Evolutionary conservation across 306 rosid genomes (phyloP), one percentile per base, ranked within the genome.

Genomic region (Citrullus amarus): DNA sequence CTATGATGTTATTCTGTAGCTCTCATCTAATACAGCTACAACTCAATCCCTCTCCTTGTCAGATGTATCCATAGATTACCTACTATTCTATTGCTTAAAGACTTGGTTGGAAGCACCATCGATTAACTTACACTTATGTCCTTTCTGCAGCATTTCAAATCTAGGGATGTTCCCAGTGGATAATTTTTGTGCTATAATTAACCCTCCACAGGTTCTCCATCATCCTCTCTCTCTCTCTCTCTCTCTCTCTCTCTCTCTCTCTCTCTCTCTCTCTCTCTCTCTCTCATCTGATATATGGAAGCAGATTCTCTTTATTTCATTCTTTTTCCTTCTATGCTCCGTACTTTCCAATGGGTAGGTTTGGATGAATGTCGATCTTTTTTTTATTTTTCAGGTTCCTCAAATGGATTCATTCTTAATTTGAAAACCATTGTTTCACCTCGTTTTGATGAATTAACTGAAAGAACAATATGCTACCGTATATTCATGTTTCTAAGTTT

Each of bases 81-180:
- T 6, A 13, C 3, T 72, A 7, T 4, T 43, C 57, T 46, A 10
- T 43, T 59, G 78, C 57, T 48, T 41, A 9, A 81, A 72, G 43
- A 7, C 50, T 81, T 68, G 75, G 76, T 78, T 74, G 41, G 79
- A 50, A 75, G 46, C 70, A 74, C 54, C 80, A 71, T 80, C 56
- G 58, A 44, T 43, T 79, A 84, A 53, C 50, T 80, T 76, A 82
- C 34, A 43, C 58, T 68, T 69, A 38, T 34, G 71, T 30, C 75
- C 50, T 79, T 81, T 77, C 8, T 89, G 88, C 99, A 95, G 99
- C 91, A 95, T 95, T 87, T 95, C 99, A 86, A 95, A 95, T 83
- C 87, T 95, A 78, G 99, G 99, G 85, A 95, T 95, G 97, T 95
- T 88, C 89, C 99, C 99, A 0, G 99, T 95, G 85, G 99, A 95